Evolutionary conservation across 1,284 basidiomycete species (phyloP).

Genomic region (Cystobasidium sp.): DNA sequence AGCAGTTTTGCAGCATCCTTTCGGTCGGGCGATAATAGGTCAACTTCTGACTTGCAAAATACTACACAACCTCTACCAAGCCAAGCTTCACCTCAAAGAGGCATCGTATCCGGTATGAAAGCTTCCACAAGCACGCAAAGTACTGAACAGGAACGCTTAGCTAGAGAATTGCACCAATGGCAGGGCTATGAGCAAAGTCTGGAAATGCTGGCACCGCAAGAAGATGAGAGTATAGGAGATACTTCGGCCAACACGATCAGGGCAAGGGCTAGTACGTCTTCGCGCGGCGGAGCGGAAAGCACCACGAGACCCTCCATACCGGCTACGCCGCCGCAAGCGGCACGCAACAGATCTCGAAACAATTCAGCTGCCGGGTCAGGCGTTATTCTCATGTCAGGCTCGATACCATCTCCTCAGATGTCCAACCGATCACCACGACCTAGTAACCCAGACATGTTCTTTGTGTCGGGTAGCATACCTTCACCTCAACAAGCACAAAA

Average conservation of each 20-base stretch:
- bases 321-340: slow-evolving; percentile 8
- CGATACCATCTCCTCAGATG: slow-evolving; percentile 26
- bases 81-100: slow-evolving; percentile 6
- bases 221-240: background rate
- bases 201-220: slow-evolving; percentile 5
- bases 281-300: background rate
- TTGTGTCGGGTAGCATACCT: slow-evolving; percentile 38
- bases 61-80: background rate
- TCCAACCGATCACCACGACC: slow-evolving; percentile 6
- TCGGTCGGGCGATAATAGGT: slow-evolving; percentile 21
- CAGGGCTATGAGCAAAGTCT: slow-evolving; percentile 24
- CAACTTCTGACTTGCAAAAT: slow-evolving; percentile 11
- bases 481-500: slow-evolving; percentile 25
- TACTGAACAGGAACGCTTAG: slow-evolving; percentile 27
- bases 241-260: background rate
- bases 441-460: slow-evolving; percentile 16
- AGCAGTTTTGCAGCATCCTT: slow-evolving; percentile 16
- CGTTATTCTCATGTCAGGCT: slow-evolving; percentile 14
- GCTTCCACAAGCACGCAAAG: slow-evolving; percentile 25
- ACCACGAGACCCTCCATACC: slow-evolving; percentile 7
- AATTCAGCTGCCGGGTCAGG: slow-evolving; percentile 14
- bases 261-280: slow-evolving; percentile 38
- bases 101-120: slow-evolving; percentile 6
- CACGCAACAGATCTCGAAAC: background rate
- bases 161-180: slow-evolving; percentile 23